These are phyloP conservation scores for Phtheirospermum japonicum DNA, from an alignment of 257 asterid species.

Conservation along the genomic window DNA sequence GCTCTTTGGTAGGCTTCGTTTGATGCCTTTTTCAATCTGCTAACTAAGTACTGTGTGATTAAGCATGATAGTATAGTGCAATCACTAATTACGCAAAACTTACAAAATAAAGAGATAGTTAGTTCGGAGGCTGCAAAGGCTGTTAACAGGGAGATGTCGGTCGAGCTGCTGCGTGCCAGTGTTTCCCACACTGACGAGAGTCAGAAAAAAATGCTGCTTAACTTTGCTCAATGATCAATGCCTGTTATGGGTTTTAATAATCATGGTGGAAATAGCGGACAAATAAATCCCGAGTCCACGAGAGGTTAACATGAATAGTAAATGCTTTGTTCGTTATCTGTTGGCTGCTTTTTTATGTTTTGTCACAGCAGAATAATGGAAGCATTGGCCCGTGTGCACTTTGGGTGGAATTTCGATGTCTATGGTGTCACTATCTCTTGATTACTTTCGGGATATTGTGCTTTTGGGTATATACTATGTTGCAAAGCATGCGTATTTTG, in stretches of 20 bases:
- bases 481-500: conserved; percentile 17
- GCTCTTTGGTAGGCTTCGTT: too few species aligned
- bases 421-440: too few species aligned
- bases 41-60: too few species aligned
- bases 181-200: too few species aligned
- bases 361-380: conserved; percentile 7
- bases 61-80: too few species aligned
- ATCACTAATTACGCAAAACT: too few species aligned
- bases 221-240: conserved; percentile 78
- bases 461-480: conserved; percentile 20
- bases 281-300: conserved; percentile 42
- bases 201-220: conserved; percentile 59
- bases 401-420: conserved; percentile 32
- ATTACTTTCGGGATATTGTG: too few species aligned
- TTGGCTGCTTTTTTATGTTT: conserved; percentile 3
- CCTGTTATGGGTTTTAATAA: conserved; percentile 54
- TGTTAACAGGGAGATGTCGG: conserved; percentile 91
- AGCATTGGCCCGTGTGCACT: conserved; percentile 19
- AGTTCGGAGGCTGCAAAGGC: conserved; percentile 77
- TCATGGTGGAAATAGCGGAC: conserved; percentile 41
- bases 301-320: conserved; percentile 36
- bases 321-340: conserved; percentile 24
- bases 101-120: too few species aligned
- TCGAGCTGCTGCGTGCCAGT: conserved; percentile 87
- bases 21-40: too few species aligned